Percentiles rank a stretch among this genome's conserved stretches.
phyloP scores from a whole-genome alignment of 2,329 filamentous ascomycete genomes.

The Cladobotryum mycophilum region DNA sequence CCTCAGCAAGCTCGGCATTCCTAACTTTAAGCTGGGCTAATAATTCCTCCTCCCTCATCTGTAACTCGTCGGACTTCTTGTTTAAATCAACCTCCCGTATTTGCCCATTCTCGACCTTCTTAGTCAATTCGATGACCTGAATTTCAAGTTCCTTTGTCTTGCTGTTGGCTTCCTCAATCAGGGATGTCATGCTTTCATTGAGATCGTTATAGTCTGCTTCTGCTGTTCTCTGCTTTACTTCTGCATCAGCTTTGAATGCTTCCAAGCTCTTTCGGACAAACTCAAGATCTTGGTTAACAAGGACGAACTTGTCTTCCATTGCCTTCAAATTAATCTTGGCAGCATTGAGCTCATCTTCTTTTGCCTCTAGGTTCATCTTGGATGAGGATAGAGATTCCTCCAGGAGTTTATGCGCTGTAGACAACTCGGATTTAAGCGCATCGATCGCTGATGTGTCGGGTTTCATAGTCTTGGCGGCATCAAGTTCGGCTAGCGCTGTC shows the following conservation, averaged over 20 bases:
- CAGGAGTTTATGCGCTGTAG: constrained; percentile 40
- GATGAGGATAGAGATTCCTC: constrained; percentile 35
- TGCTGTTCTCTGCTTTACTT: constrained; percentile 48
- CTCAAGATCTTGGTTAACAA: constrained; percentile 37
- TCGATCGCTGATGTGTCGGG: constrained; percentile 51
- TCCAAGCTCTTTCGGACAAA: constrained; percentile 48
- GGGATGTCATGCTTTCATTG: constrained; percentile 54
- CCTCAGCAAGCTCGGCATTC: constrained; percentile 58
- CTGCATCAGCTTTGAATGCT: constrained; percentile 44
- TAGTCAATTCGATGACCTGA: constrained; percentile 40
- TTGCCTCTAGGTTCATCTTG: constrained; percentile 28
- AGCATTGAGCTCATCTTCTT: constrained; percentile 31
- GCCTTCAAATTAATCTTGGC: constrained; percentile 27
- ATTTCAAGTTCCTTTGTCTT: constrained; percentile 47
- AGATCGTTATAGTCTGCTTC: constrained; percentile 57
- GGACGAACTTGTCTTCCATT: constrained; percentile 28
- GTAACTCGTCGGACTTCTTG: constrained; percentile 43
- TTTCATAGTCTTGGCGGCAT: constrained; percentile 50
- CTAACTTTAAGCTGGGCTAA: constrained; percentile 55
- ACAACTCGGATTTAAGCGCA: constrained; percentile 44
- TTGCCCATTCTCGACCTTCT: constrained; percentile 31
- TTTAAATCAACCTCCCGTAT: constrained; percentile 30
- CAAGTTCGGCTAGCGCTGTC: constrained; percentile 53
- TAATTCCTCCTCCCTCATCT: constrained; percentile 44
- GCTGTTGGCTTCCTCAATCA: constrained; percentile 53